Base-by-base conservation (phyloP, 1,139 yeast genomes). In the Protomyces lactucae-debilis region DNA sequence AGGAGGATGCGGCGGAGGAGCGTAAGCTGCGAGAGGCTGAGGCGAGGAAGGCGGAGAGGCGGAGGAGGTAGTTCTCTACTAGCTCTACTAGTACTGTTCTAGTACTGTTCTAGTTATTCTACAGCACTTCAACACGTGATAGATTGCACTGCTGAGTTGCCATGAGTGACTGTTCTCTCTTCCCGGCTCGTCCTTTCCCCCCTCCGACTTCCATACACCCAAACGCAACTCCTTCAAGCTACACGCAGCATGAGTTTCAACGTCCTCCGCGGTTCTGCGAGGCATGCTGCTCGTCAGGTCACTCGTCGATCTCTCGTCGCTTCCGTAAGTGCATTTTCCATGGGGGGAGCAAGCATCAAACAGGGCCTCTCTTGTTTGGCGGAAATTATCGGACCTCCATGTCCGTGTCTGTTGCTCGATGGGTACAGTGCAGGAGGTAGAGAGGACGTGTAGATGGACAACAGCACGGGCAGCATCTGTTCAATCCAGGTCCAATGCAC, bases 1-100 rank as follows among this genome's bases (percentile, higher is more conserved):
- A 78, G 53, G 96, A 88, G 72, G 96, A 88, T 71, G 78, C 79
- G 64, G 76, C 78, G 61, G 96, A 88, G 71, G 80, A 81, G 71
- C 82, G 78, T 65, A 82, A 83, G 73, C 84, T 87, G 68, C 81
- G 78, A 68, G 78, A 80, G 67, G 77, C 76, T 55, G 78, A 79
- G 12, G 76, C 73, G 57, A 80, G 77, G 65, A 37, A 37, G 43
- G 16, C 14, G 14, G 16, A 37, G 43, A 37, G 43, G 43, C 4
- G 16, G 18, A 37, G 14, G 43, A 12, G 2, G 43, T 5, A 28
- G 32, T 1, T 36, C n/a, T n/a, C n/a, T n/a, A n/a, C n/a, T n/a
- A n/a, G n/a, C 18, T 18, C 18, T 18, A 18, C 18, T 18, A 18
- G 18, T 18, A 18, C 18, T 18, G 18, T 18, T 18, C 18, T 18